Evolutionary conservation across 768 basidiomycete genomes (phyloP).

Genomic region (Termitomyces sp.): DNA sequence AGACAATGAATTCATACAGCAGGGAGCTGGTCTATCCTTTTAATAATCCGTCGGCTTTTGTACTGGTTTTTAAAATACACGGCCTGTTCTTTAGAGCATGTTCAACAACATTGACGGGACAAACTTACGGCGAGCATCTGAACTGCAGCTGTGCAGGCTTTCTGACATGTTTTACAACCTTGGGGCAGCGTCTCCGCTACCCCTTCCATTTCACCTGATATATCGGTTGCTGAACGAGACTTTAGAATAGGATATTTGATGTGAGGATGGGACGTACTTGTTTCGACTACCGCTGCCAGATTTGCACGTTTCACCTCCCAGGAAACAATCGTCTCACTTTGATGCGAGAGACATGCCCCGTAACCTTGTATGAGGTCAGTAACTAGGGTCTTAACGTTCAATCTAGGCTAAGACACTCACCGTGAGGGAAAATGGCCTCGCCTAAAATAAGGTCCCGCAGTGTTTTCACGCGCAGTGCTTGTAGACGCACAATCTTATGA

Average conservation of each 20-base stretch:
- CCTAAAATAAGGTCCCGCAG: conserved; percentile 50
- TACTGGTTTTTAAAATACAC: conserved; percentile 41
- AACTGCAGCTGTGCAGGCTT: conserved; percentile 62
- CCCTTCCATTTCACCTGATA: conserved; percentile 65
- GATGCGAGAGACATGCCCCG: conserved; percentile 57
- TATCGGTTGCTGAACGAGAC: conserved; percentile 51
- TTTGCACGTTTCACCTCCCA: conserved; percentile 55
- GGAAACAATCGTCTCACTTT: conserved; percentile 35
- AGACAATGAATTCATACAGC: conserved; percentile 8
- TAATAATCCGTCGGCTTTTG: conserved; percentile 57
- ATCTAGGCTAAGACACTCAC: conserved; percentile 26
- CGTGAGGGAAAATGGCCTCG: conserved; percentile 72
- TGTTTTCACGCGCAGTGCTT: conserved; percentile 52
- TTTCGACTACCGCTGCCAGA: conserved; percentile 49
- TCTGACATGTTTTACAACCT: conserved; percentile 52
- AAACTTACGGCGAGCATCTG: conserved; percentile 66
- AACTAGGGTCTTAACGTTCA: conserved; percentile 6
- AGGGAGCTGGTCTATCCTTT: conserved; percentile 48
- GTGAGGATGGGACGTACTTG: conserved; percentile 37
- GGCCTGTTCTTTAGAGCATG: conserved; percentile 8
- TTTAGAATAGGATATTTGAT: conserved; percentile 5
- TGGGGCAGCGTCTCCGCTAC: conserved; percentile 42
- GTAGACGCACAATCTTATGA: conserved; percentile 61
- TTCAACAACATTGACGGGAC: not conserved
- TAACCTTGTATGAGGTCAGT: conserved; percentile 39